Evolutionary conservation across 1,284 basidiomycete genomes (phyloP), one percentile per base, ranked within the genome.

Genomic region (Cutaneotrichosporon sp.): DNA sequence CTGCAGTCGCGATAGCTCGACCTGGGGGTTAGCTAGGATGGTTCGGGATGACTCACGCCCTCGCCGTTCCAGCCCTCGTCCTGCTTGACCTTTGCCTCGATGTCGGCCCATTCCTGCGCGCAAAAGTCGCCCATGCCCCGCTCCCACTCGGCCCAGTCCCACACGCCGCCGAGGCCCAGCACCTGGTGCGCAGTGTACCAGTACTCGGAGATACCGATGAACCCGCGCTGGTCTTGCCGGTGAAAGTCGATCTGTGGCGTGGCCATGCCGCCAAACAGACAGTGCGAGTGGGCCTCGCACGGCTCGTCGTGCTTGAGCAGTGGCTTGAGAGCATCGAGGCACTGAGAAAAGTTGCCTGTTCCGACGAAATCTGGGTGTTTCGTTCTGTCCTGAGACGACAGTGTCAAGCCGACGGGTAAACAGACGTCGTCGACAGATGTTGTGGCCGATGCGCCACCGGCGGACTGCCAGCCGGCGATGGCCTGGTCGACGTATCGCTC

Each of bases 191-290:
- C 90, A 23, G 93, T 97, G 77, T 97, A 98, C 93, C 94, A 99
- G 72, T 98, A 99, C 74, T 99, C 96, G 12, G 90, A 94, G 33
- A 98, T 86, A 4, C 96, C 96, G 62, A 99, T 97, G 69, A 98
- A 97, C 57, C 88, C 88, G 34, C 74, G 54, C 55, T 76, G 74
- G 48, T 76, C 74, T 18, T 90, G 89, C 26, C 85, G 85, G 40
- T 84, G 83, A 70, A 96, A 97, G 74, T 96, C 88, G 63, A 93
- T 93, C 3, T 83, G 82, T 3, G 90, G 75, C 0, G 74, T 93
- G 52, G 91, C 85, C 1, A 97, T 83, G n/a, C 94, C 96, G 67
- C 93, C 88, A 81, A 98, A 97, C n/a, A 94, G 81, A 74, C 94
- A 98, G 2, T 91, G 89, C 26, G 5, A 10, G 0, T 82, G 77